A percentile compares a stretch with the other conserved stretches of the same genome.
phyloP scores from a whole-genome alignment of 75 land plant genomes.

The Sequoiadendron giganteum region DNA sequence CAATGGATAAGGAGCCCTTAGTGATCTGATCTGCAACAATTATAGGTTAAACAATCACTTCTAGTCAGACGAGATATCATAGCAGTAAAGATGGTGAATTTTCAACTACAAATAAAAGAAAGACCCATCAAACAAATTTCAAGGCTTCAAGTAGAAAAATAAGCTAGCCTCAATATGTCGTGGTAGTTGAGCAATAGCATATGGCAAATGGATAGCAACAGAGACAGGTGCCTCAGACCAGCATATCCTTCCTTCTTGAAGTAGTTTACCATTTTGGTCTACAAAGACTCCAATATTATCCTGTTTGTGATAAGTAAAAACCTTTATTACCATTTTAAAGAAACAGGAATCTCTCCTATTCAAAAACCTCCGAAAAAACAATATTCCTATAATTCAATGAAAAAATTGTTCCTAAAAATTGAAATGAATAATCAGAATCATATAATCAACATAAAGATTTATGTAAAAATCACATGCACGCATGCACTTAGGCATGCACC shows the following conservation, averaged over 20 bases:
- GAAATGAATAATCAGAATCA: neutral
- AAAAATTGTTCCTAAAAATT: neutral
- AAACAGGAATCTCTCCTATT: neutral
- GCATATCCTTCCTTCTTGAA: constrained; percentile 68
- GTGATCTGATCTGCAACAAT: constrained; percentile 71
- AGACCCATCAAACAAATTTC: neutral
- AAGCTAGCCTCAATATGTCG: constrained; percentile 79
- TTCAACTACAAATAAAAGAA: neutral
- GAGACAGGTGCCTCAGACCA: constrained; percentile 92
- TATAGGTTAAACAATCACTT: neutral
- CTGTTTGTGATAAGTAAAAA: constrained; percentile 28
- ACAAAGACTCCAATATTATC: constrained; percentile 98
- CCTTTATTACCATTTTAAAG: neutral
- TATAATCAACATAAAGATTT: neutral
- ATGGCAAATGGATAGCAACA: constrained; percentile 72
- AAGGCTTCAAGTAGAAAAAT: neutral
- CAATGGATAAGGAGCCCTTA: constrained; percentile 72
- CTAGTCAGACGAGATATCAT: neutral
- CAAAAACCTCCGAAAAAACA: neutral
- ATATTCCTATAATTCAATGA: neutral
- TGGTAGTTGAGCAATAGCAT: constrained; percentile 84
- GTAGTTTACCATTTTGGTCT: constrained; percentile 91
- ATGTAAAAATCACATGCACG: neutral
- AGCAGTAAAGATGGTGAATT: constrained; percentile 5
- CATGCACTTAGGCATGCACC: neutral